Conservation (phyloP, 2,329 filamentous ascomycete genomes). For the Colletotrichum sp. region DNA sequence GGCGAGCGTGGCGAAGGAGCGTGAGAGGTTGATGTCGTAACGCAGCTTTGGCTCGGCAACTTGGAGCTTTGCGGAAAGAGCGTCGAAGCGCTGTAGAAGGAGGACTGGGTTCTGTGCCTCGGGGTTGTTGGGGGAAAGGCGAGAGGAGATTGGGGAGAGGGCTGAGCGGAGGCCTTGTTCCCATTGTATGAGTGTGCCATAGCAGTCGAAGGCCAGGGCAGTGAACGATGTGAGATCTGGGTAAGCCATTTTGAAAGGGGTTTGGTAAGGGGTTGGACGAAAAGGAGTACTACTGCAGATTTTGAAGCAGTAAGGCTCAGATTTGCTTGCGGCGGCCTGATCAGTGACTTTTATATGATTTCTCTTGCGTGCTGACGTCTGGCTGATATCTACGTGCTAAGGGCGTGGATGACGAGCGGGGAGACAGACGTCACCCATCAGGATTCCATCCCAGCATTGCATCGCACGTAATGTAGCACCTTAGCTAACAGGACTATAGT, state of each 20-base stretch:
- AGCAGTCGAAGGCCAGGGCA: slow-evolving; percentile 76
- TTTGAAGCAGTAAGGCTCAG: no score
- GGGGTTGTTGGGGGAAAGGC: slow-evolving; percentile 42
- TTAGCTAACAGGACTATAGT: no score
- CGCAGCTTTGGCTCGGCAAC: slow-evolving; percentile 55
- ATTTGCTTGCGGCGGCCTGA: no score
- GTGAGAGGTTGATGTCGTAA: slow-evolving; percentile 63
- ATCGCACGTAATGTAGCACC: no score
- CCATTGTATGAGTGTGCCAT: slow-evolving; percentile 83
- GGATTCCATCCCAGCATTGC: no score
- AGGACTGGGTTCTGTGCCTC: slow-evolving; percentile 40
- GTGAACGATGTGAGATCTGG: slow-evolving; percentile 28
- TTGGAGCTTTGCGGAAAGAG: slow-evolving; percentile 54
- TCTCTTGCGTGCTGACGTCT: no score
- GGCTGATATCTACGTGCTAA: no score
- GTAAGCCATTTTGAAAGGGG: not conserved
- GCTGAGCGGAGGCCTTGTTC: slow-evolving; percentile 66
- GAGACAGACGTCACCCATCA: no score
- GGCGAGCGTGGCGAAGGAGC: slow-evolving; percentile 49
- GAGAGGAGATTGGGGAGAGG: slow-evolving; percentile 53
- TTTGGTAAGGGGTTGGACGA: no score
- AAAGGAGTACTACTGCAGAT: no score
- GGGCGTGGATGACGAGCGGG: no score
- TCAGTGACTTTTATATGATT: not conserved
- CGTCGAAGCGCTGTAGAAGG: slow-evolving; percentile 48